Evolutionary conservation across 2,329 filamentous ascomycete genomes (phyloP), one percentile per base, ranked within the genome.

Genomic region (Alternaria sp.): DNA sequence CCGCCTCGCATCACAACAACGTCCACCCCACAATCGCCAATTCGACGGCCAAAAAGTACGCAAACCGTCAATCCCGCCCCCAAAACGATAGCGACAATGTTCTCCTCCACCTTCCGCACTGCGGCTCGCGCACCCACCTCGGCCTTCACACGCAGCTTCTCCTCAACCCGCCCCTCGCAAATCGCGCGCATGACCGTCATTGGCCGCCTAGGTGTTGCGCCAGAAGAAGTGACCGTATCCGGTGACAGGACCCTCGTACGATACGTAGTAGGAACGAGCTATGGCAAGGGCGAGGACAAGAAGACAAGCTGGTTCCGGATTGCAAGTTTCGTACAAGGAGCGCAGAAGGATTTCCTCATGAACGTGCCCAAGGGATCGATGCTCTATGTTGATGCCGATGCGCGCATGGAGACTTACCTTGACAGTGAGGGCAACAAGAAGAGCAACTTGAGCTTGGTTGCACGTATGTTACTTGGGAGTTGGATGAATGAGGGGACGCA

Each of bases 291-390:
- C 65, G 90, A 94, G 11, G 90, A 94, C 14, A 84, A 87, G 73
- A 85, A 87, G 75, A 91, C 90, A 29, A 95, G 89, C 83, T 98
- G 91, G 90, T 98, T 96, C 84, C 85, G 84, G 57, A 83, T 98
- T 54, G 83, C 88, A 33, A 87, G 84, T 80, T 98, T 98, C 76
- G 80, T 82, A 13, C 88, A 91, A 65, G 91, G 90, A 11, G 79
- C 85, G 49, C 83, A 85, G 75, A 88, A 89, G 72, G 91, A 97
- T 63, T 89, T 86, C 72, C 76, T 97, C 68, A 80, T 91, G 73
- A 82, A 80, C 71, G 79, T 97, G 78, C 87, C 87, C 54, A 98
- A 97, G 83, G 94, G 94, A 60, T 85, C 92, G 13, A 82, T 92
- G 50, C 84, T 99, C 62, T 92, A 87, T 72, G 82, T 98, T 49